These are phyloP conservation scores for Auriculariales sp. DNA, from an alignment of 768 basidiomycete species.

Conservation along the genomic window DNA sequence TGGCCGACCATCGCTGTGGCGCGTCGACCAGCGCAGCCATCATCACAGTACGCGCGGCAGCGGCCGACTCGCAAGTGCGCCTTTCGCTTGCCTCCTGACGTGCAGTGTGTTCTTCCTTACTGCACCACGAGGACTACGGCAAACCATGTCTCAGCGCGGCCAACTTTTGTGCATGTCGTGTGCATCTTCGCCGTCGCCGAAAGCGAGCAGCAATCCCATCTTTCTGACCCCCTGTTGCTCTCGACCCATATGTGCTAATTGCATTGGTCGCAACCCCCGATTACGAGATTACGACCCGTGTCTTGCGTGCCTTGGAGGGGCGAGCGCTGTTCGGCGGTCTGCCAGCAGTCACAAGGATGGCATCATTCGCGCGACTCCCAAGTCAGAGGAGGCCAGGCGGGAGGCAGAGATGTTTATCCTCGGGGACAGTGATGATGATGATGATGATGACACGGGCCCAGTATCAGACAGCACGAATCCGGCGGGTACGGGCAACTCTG, in stretches of 20 bases:
- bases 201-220: slow-evolving; percentile 11
- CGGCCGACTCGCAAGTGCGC: too few relatives aligned
- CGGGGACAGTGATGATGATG: slow-evolving; percentile 46
- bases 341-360: slow-evolving; percentile 3
- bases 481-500: slow-evolving; percentile 1
- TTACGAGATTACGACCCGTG: slow-evolving; percentile 59
- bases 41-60: too few relatives aligned
- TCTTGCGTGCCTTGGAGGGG: slow-evolving; percentile 48
- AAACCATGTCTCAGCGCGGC: neutral
- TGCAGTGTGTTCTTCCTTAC: too few relatives aligned
- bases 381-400: slow-evolving; percentile 31
- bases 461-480: neutral
- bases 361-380: slow-evolving; percentile 9
- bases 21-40: too few relatives aligned
- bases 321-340: slow-evolving; percentile 21
- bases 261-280: slow-evolving; percentile 45
- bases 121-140: too few relatives aligned
- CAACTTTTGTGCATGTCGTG: slow-evolving; percentile 40
- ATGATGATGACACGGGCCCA: slow-evolving; percentile 20
- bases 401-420: slow-evolving; percentile 54
- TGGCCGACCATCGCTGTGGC: too few relatives aligned
- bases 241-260: slow-evolving; percentile 48
- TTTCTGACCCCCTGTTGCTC: slow-evolving; percentile 51
- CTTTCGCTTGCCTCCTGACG: too few relatives aligned
- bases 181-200: slow-evolving; percentile 39